phyloP scores from a whole-genome alignment of 306 rosid species.

The Myrica gale region DNA sequence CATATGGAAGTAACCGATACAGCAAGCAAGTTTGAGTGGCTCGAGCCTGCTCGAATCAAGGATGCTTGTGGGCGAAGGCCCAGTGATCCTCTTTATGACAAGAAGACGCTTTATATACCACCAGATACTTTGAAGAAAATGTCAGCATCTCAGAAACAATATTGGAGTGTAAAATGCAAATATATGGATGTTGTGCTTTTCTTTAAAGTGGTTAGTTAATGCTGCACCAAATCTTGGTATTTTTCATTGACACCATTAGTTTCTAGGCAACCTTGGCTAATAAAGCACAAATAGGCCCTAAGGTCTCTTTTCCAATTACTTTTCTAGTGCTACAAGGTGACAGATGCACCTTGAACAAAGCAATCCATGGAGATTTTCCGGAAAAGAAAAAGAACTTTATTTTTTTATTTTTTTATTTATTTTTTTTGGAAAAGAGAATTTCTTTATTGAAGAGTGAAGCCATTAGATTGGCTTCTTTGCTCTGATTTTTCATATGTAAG shows the following conservation, averaged over 20 bases:
- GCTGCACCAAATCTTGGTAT: background rate
- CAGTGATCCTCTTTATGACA: slow-evolving; percentile 63
- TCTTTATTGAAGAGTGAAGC: background rate
- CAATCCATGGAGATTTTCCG: background rate
- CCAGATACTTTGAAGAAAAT: slow-evolving; percentile 69
- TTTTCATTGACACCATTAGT: background rate
- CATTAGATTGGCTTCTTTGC: background rate
- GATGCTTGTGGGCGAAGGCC: slow-evolving; percentile 77
- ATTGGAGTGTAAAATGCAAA: slow-evolving; percentile 87
- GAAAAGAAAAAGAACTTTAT: background rate
- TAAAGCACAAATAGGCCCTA: background rate
- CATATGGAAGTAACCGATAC: slow-evolving; percentile 44
- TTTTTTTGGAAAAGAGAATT: background rate
- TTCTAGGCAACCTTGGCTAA: background rate
- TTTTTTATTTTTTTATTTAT: no score
- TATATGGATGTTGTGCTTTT: slow-evolving; percentile 87
- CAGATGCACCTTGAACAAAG: background rate
- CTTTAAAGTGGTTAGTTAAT: slow-evolving; percentile 91
- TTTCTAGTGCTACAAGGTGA: background rate
- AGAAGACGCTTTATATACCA: slow-evolving; percentile 71
- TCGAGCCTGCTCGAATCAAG: slow-evolving; percentile 69
- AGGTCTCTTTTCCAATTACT: background rate
- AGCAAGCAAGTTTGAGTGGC: slow-evolving; percentile 89
- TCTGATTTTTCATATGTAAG: background rate
- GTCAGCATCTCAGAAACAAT: slow-evolving; percentile 94